Evolutionary conservation across 2,329 filamentous ascomycete genomes (phyloP), one percentile per base, ranked within the genome.

Genomic region (Diaporthe batatas): DNA sequence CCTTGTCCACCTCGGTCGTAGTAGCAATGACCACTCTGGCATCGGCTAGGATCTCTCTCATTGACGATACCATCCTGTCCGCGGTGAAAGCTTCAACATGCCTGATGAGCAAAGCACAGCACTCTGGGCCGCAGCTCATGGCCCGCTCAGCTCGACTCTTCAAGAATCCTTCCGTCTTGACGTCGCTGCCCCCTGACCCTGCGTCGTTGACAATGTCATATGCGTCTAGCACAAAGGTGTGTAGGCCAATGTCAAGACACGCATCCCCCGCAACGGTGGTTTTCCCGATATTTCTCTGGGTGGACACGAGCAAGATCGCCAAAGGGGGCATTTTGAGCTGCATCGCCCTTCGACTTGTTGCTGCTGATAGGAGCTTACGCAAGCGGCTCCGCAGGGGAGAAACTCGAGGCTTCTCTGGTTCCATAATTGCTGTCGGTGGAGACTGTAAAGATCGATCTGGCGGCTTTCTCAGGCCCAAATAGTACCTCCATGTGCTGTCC

Each of bases 121-220:
- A 93, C 77, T 95, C 92, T 0, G 94, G 83, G 0, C 96, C 96
- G 79, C 96, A 98, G 76, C 92, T 93, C 80, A 98, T 91, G 10
- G 95, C 96, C 73, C 96, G 90, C 74, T 98, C 96, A 1, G 95
- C 94, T 67, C 96, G 90, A 5, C 94, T 94, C 79, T 96, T 93
- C 21, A 99, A 85, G 76, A 97, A 93, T 0, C 94, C 95, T 79
- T 98, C 96, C 0, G 95, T 98, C 83, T 98, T 98, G 36, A 97
- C 93, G 79, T 99, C 96, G 71, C 93, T 92, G 11, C 94, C 94
- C 69, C 94, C 94, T 0, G 92, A 93, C 57, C 93, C 92, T 18
- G 94, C 94, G 80, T 98, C 96, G n/a, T 94, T 96, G 6, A 98
- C 86, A 54, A 99, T 94, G 78, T 99, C 96, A 78, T 97, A 98